phyloP scores from a whole-genome alignment of 139 green algal genomes.

The Chlorella vulgaris region DNA sequence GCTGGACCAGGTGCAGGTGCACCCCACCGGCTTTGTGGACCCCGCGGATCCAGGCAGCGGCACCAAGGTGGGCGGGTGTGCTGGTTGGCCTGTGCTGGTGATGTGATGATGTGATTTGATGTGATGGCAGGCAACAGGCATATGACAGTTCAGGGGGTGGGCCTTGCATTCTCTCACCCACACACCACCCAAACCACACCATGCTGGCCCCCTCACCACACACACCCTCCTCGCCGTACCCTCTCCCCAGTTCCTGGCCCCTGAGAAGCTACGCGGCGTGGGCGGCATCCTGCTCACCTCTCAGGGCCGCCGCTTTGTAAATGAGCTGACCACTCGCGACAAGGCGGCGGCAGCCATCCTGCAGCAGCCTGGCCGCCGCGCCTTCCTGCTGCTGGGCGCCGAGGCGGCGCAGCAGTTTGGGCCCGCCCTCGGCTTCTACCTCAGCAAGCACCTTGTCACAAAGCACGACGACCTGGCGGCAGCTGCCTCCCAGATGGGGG shows the following conservation, averaged over 20 bases:
- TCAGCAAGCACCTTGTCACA: conserved; percentile 57
- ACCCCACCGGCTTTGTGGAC: conserved; percentile 81
- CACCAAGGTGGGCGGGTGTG: conserved; percentile 22
- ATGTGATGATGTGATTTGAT: neutral
- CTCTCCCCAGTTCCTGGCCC: conserved; percentile 64
- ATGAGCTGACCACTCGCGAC: conserved; percentile 77
- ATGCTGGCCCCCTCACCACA: neutral
- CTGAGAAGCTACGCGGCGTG: conserved; percentile 79
- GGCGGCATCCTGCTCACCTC: conserved; percentile 70
- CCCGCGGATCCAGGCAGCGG: conserved; percentile 50
- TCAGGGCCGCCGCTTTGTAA: conserved; percentile 67
- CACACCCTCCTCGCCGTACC: neutral
- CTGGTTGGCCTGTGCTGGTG: neutral
- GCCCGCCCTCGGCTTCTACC: conserved; percentile 67
- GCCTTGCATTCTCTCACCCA: too few species aligned
- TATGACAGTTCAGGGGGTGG: too few species aligned
- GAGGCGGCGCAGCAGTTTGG: conserved; percentile 53
- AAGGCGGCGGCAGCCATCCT: conserved; percentile 53
- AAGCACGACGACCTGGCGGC: conserved; percentile 51
- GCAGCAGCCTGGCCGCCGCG: conserved; percentile 22
- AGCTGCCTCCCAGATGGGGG: conserved; percentile 39
- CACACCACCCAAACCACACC: too few species aligned
- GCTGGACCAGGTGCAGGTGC: conserved; percentile 78
- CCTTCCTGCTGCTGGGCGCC: conserved; percentile 60
- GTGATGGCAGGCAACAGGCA: too few species aligned